Evolutionary conservation across 805 yeast genomes (phyloP), one percentile per base, ranked within the genome.

Genomic region (Candida maris): DNA sequence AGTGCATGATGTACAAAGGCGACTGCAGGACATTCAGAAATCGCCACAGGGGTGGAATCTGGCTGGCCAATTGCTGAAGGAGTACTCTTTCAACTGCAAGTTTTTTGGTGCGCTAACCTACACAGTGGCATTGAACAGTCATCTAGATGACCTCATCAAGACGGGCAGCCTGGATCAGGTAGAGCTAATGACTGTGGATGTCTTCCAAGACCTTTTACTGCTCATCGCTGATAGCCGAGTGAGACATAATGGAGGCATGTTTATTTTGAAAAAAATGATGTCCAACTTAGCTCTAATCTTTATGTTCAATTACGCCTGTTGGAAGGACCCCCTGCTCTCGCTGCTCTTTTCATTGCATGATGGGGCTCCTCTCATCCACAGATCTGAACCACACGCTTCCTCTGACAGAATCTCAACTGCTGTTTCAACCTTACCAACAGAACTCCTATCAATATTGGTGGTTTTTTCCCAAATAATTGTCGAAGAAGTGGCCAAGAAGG

Each of bases 71-170:
- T 64, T 86, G 15, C 61, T 86, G 6, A 41, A 41, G 31, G 42
- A 54, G 2, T 51, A 53, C 3, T 67, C 74, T 1, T 46, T 62
- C 29, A 73, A 73, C 39, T 74, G 79, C 43, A 76, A 78, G 51
- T 86, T 81, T 55, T 81, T 86, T 51, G 96, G 95, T 0, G 95
- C 94, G 0, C 68, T 84, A 39, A 86, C 95, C 0, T 78, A 76
- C 40, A 73, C 86, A 0, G 93, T 86, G 4, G 65, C 71, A 44
- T 57, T 82, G 29, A 76, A 74, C 40, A 52, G 40, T 8, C 45
- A 47, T 29, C 6, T 39, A 1, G 20, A 37, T 6, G 38, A 37
- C 2, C 18, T 45, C 13, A 19, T 27, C 15, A 41, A 30, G n/a
- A 15, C 30, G 5, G 35, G 29, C 7, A 22, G 35, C 13, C 19